Conservation (phyloP, 768 basidiomycete genomes). For the Cyclocybe aegerita region DNA sequence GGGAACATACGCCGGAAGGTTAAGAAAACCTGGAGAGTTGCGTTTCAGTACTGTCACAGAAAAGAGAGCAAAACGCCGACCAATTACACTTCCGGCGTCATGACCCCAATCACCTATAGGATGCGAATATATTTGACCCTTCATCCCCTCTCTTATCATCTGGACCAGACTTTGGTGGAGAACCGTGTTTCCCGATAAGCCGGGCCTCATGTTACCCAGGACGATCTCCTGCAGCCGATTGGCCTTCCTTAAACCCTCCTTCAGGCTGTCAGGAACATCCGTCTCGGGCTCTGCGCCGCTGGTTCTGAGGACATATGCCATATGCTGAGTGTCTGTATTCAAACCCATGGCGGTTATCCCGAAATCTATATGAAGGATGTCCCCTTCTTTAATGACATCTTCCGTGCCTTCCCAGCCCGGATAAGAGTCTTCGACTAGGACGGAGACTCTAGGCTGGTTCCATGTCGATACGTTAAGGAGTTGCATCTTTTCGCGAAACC, state of each 20-base stretch:
- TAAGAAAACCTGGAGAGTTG: slow-evolving; percentile 35
- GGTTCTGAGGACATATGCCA: slow-evolving; percentile 51
- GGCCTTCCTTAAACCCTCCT: slow-evolving; percentile 41
- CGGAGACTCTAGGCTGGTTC: slow-evolving; percentile 53
- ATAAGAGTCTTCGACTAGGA: slow-evolving; percentile 37
- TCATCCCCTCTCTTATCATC: slow-evolving; percentile 44
- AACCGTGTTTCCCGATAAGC: slow-evolving; percentile 47
- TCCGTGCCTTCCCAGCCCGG: slow-evolving; percentile 42
- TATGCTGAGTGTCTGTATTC: slow-evolving; percentile 57
- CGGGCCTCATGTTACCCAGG: slow-evolving; percentile 40
- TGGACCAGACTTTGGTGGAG: slow-evolving; percentile 37
- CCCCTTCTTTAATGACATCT: slow-evolving; percentile 42
- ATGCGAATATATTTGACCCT: slow-evolving; percentile 51
- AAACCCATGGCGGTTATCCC: slow-evolving; percentile 54
- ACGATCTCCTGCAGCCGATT: slow-evolving; percentile 55
- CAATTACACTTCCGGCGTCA: slow-evolving; percentile 49
- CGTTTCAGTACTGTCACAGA: neutral
- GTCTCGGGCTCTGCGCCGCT: slow-evolving; percentile 31
- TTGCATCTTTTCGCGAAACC: slow-evolving; percentile 54
- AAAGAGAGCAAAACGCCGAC: slow-evolving; percentile 21
- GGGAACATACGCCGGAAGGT: slow-evolving; percentile 44
- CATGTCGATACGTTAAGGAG: slow-evolving; percentile 45
- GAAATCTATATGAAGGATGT: slow-evolving; percentile 55
- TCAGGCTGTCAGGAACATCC: slow-evolving; percentile 41
- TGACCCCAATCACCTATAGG: slow-evolving; percentile 60